Base-by-base conservation (phyloP, 2,329 filamentous ascomycete genomes). In the Fusarium abutilonis region DNA sequence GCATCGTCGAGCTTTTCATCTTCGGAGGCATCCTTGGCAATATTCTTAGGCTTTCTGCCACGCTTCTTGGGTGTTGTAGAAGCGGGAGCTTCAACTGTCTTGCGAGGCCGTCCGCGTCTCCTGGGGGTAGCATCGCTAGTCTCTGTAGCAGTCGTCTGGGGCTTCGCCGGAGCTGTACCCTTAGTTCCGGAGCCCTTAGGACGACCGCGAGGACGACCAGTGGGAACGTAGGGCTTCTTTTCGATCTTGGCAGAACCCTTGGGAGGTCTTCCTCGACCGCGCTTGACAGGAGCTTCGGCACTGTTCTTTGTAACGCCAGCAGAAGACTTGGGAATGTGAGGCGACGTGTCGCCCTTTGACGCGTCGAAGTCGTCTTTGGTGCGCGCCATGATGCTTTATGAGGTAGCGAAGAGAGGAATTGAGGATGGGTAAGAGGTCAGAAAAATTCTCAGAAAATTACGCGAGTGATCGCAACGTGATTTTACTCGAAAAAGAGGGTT, bases 201-300 rank as follows among this genome's bases (percentile, higher is more conserved):
- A 9, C 80, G 78, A 26, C 80, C 80, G n/a, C 81, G 79, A 36
- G 79, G 79, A n/a, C 78, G 76, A 29, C 80, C 80, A 1, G 75
- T 76, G 21, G 79, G 75, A 4, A 70, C 73, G 32, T 78, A 76
- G 46, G 71, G 45, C 61, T 74, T 72, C 11, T 64, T 65, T 15
- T 67, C 74, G 6, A 29, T 9, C 28, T 29, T 29, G 28, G 28
- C 11, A 26, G 23, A 4, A 9, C 69, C 72, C 40, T 76, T 76
- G 49, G 73, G 77, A 31, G 80, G 80, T 36, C 80, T 78, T 42
- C 80, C 80, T 17, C 77, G 78, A 10, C 63, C 63, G 21, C 63
- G 63, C 63, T 65, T 65, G 35, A 44, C 63, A 15, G 77, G 77
- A 4, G 78, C 75, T 41, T 79, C 79, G 4, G 76, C 78, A 1